phyloP scores from a whole-genome alignment of 2,329 filamentous ascomycete genomes.

The Neopestalotiopsis clavispora region DNA sequence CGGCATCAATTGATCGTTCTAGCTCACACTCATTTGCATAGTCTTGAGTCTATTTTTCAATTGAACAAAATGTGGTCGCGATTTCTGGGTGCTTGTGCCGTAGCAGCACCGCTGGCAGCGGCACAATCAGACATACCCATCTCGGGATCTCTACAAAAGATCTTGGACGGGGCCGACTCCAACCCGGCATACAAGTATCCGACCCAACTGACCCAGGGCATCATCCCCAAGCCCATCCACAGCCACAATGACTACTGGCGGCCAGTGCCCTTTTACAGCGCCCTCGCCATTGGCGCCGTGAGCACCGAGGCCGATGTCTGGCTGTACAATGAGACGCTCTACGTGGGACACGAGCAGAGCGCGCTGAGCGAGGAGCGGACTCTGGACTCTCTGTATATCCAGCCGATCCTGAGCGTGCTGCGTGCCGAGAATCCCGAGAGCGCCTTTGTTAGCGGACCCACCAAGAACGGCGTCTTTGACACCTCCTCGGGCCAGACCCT shows the following conservation, averaged over 20 bases:
- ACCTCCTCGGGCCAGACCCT: conserved; percentile 54
- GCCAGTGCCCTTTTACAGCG: conserved; percentile 61
- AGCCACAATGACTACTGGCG: conserved; percentile 74
- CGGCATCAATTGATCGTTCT: not conserved
- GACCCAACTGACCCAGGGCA: conserved; percentile 20
- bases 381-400: conserved; percentile 64
- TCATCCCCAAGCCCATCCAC: conserved; percentile 49
- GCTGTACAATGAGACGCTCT: conserved; percentile 57
- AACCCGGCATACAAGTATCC: conserved; percentile 18
- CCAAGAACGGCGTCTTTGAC: conserved; percentile 57
- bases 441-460: conserved; percentile 41
- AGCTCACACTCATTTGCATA: not conserved
- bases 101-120: conserved; percentile 11
- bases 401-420: conserved; percentile 65
- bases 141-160: conserved; percentile 19
- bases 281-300: conserved; percentile 59
- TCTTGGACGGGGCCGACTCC: conserved; percentile 18
- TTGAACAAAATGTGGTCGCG: conserved; percentile 10
- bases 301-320: conserved; percentile 72
- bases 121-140: conserved; percentile 23
- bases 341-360: conserved; percentile 64
- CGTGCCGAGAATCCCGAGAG: conserved; percentile 52
- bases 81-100: conserved; percentile 8
- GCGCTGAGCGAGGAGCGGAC: conserved; percentile 58
- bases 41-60: not conserved